These are phyloP conservation scores for Narthecium ossifragum DNA, from an alignment of 106 monocot species.

Conservation along the genomic window DNA sequence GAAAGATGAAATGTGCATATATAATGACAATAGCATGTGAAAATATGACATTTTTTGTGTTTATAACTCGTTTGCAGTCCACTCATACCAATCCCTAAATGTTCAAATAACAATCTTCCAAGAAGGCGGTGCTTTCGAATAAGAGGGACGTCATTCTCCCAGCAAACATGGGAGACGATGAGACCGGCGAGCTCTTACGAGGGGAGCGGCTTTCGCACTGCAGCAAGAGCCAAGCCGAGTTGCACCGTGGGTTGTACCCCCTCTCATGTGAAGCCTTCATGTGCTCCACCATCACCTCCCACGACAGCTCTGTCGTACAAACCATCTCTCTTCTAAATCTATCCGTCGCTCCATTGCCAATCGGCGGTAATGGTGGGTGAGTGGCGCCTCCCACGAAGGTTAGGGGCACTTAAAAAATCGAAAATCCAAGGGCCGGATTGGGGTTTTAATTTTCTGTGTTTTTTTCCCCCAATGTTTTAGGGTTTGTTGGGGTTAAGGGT, in stretches of 20 bases:
- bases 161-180: constrained; percentile 38
- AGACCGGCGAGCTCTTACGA: constrained; percentile 25
- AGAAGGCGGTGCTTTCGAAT: constrained; percentile 83
- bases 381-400: not conserved
- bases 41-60: no score
- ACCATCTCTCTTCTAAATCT: no score
- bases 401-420: not conserved
- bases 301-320: not conserved
- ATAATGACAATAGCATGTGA: no score
- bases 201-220: constrained; percentile 19
- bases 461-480: no score
- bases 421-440: no score
- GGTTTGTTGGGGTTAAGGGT: no score
- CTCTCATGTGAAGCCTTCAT: constrained; percentile 29
- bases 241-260: constrained; percentile 18
- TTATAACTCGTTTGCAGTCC: no score
- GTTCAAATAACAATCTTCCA: no score
- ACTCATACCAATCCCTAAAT: no score
- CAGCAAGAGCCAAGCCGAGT: constrained; percentile 1
- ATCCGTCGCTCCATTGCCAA: no score
- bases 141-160: constrained; percentile 31
- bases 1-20: no score
- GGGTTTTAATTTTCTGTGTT: no score
- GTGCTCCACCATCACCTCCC: constrained; percentile 24
- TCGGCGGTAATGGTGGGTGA: not conserved